Percentiles rank a stretch among this genome's conserved stretches.
Evolutionary conservation across 495 filamentous ascomycete genomes (phyloP).

Genomic region (Xylaria castorea): DNA sequence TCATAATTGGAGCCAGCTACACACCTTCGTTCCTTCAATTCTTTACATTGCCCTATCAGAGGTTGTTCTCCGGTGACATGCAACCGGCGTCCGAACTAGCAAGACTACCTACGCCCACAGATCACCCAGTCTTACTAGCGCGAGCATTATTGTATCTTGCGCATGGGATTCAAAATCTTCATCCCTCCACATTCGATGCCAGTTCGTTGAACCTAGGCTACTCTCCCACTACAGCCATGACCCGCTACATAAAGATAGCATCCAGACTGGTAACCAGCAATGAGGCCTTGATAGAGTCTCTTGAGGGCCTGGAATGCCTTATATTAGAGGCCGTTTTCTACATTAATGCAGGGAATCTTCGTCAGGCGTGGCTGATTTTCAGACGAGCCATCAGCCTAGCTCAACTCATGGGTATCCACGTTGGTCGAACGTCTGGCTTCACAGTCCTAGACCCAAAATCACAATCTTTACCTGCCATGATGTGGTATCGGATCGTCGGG

Average conservation of each 20-base stretch:
- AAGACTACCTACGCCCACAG: not conserved
- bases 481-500: constrained; percentile 16
- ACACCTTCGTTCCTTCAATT: not conserved
- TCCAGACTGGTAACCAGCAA: not conserved
- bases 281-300: not conserved
- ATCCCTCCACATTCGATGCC: constrained; percentile 7
- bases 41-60: not conserved
- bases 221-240: not conserved
- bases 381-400: constrained; percentile 3
- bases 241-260: not conserved
- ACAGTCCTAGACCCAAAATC: not conserved
- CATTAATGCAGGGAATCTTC: not conserved
- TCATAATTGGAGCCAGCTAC: not conserved
- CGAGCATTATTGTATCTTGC: constrained; percentile 11
- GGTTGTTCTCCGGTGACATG: not conserved
- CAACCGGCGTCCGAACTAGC: not conserved
- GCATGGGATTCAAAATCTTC: constrained; percentile 17
- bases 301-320: constrained; percentile 7
- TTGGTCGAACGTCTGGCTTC: not conserved
- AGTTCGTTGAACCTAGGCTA: not conserved
- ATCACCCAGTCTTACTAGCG: constrained; percentile 10
- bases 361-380: not conserved
- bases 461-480: not conserved
- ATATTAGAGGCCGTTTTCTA: constrained; percentile 13
- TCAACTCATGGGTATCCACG: constrained; percentile 9